Percentiles rank a stretch among this genome's conserved stretches.
phyloP scores from a whole-genome alignment of 208 protist species.

The Trypanosoma brucei region DNA sequence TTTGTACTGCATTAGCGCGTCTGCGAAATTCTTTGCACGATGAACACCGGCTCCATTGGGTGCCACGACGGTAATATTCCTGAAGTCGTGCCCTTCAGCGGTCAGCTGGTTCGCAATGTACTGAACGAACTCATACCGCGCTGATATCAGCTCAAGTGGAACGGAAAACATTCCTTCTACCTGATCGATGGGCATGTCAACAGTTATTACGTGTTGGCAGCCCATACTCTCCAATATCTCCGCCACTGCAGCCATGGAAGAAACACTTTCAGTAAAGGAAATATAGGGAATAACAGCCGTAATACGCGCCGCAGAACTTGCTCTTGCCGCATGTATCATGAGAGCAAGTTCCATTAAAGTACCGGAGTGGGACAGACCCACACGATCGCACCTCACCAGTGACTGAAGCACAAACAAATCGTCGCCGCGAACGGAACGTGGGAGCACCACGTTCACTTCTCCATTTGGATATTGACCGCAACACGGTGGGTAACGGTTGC shows the following conservation, averaged over 20 bases:
- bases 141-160: constrained; percentile 88
- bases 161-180: constrained; percentile 94
- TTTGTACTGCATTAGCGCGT: constrained; percentile 76
- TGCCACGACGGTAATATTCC: constrained; percentile 77
- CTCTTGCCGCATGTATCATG: constrained; percentile 76
- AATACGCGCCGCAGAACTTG: constrained; percentile 78
- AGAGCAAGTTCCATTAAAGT: constrained; percentile 91
- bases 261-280: constrained; percentile 88
- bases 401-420: constrained; percentile 96
- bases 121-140: constrained; percentile 84
- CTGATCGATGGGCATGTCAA: constrained; percentile 90
- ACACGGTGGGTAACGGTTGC: constrained; percentile 37
- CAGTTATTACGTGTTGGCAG: constrained; percentile 87
- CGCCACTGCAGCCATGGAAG: constrained; percentile 86
- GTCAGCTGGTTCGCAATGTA: constrained; percentile 61
- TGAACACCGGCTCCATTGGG: constrained; percentile 49
- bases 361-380: constrained; percentile 83
- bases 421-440: constrained; percentile 87
- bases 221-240: constrained; percentile 89
- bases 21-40: constrained; percentile 76
- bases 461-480: constrained; percentile 79
- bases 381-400: constrained; percentile 60
- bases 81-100: constrained; percentile 61
- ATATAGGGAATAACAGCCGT: constrained; percentile 94
- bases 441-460: constrained; percentile 78